Percentiles rank a stretch among this genome's conserved stretches.
Conservation (phyloP, 495 filamentous ascomycete genomes). For the Trichoderma virens region DNA sequence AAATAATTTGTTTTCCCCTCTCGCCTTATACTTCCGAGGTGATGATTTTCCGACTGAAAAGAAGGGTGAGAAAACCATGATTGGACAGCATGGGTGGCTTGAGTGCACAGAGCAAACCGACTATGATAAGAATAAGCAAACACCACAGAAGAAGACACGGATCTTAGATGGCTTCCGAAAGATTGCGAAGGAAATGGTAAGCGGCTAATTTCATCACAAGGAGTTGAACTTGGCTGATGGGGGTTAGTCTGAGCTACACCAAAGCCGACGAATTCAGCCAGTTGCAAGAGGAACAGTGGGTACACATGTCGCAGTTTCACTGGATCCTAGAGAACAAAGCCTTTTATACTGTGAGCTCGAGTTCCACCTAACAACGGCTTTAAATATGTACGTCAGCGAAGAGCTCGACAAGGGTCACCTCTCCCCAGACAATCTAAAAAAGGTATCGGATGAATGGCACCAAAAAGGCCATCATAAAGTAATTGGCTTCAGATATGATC, state of each 20-base stretch:
- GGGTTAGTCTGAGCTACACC: not conserved
- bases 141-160: conserved; percentile 16
- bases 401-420: conserved; percentile 34
- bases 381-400: conserved; percentile 31
- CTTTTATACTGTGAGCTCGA: conserved; percentile 41
- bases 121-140: conserved; percentile 14
- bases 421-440: conserved; percentile 24
- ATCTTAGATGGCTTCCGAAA: conserved; percentile 33
- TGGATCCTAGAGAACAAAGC: conserved; percentile 37
- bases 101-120: conserved; percentile 28
- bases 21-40: conserved; percentile 1
- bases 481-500: conserved; percentile 37
- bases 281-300: conserved; percentile 15
- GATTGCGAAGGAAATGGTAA: conserved; percentile 37
- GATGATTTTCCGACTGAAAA: not conserved
- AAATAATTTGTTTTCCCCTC: not conserved
- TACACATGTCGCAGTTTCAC: conserved; percentile 26
- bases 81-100: conserved; percentile 41
- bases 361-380: conserved; percentile 24
- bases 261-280: conserved; percentile 22
- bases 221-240: conserved; percentile 19
- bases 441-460: conserved; percentile 30
- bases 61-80: conserved; percentile 30
- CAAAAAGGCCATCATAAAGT: conserved; percentile 36
- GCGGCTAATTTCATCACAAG: conserved; percentile 1